Evolutionary conservation across 441 rosid species (phyloP), one percentile per base, ranked within the genome.

Genomic region (Eruca vesicaria): DNA sequence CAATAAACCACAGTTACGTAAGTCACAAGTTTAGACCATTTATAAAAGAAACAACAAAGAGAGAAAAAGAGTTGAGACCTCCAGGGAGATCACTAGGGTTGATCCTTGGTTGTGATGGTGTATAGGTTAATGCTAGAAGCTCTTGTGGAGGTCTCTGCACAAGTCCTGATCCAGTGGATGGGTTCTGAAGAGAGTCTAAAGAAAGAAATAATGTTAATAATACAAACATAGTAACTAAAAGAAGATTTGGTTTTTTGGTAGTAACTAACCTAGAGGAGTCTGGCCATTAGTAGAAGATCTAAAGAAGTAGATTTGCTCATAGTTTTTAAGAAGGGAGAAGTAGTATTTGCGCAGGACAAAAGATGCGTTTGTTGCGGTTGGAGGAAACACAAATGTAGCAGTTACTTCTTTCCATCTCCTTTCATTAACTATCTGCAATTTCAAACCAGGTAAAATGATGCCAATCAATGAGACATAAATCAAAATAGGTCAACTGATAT

Each of bases 321-420:
- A 96, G 41, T 88, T 88, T 43, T 78, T 84, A 70, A 96, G 98
- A 78, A 96, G 75, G 21, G 98, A 92, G 63, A 80, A 69, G 64
- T 96, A 96, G 79, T 94, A 94, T 83, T 93, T 96, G 71, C 98
- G 96, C 80, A 96, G 86, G 58, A 93, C 92, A 66, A 87, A 96
- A 9, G 99, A 96, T 8, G 98, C 98, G 66, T 93, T 96, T 53
- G 98, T 96, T 10, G 98, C 99, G 8, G 99, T 96, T 11, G 98
- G 92, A 5, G 99, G 99, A 76, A 96, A 96, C 76, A 90, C 89
- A 78, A 96, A 96, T 18, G 89, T 82, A 52, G 98, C 90, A 64
- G 98, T 94, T 35, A 96, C 95, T 79, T 96, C 98, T 74, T 90
- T 96, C 98, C 99, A 96, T 83, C 88, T 88, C 76, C 87, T 86